phyloP scores from a whole-genome alignment of 179 eudicot genomes.

The Silene coronaria region DNA sequence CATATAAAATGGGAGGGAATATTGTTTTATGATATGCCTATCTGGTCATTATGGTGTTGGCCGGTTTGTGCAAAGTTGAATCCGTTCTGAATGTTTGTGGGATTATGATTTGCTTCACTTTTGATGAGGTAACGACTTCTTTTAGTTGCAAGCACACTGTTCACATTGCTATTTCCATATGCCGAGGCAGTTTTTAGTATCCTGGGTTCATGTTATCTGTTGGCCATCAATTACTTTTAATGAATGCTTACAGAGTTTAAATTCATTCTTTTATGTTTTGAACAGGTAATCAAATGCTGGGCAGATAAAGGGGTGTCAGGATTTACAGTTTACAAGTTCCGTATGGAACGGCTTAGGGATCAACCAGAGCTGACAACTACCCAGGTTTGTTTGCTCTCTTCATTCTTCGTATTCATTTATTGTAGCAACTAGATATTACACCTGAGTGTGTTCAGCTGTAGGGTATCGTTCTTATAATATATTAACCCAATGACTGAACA shows the following conservation, averaged over 20 bases:
- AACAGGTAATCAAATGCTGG: conserved; percentile 64
- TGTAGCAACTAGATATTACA: too few species aligned
- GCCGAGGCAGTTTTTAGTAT: background rate
- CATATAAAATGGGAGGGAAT: too few species aligned
- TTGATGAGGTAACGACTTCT: background rate
- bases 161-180: background rate
- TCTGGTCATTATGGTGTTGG: background rate
- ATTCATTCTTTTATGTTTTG: background rate
- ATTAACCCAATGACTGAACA: too few species aligned
- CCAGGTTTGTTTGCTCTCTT: conserved; percentile 44
- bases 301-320: conserved; percentile 81
- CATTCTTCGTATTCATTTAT: too few species aligned
- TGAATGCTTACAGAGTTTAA: background rate
- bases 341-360: conserved; percentile 55
- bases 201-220: background rate
- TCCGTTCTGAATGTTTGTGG: background rate
- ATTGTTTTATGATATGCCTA: background rate
- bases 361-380: conserved; percentile 69
- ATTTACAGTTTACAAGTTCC: conserved; percentile 63
- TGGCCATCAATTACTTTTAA: background rate
- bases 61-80: background rate
- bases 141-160: background rate
- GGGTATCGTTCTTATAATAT: too few species aligned
- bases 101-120: background rate
- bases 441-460: too few species aligned